Evolutionary conservation across 108 stramenopile species (phyloP).

Genomic region (Nitzschia sp.): DNA sequence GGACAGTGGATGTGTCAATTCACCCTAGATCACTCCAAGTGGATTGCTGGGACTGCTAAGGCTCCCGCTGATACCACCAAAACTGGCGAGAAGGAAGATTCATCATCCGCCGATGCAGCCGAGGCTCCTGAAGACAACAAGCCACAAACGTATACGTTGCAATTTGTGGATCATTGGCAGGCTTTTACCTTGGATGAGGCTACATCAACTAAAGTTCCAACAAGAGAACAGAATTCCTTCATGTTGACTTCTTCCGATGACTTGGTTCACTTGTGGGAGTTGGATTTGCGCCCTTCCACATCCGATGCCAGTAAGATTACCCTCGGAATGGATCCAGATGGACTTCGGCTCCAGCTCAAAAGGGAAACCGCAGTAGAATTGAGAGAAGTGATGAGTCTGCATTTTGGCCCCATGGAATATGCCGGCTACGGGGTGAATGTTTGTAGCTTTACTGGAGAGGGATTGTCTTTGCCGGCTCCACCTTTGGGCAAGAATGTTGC

Average conservation of each 20-base stretch:
- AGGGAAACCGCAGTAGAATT: constrained; percentile 13
- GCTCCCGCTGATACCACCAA: constrained; percentile 14
- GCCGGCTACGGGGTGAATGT: constrained; percentile 50
- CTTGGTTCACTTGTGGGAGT: constrained; percentile 76
- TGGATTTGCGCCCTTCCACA: constrained; percentile 1
- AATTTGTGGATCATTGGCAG: constrained; percentile 76
- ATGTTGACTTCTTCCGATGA: constrained; percentile 80
- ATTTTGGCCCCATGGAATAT: constrained; percentile 38
- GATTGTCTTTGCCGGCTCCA: constrained; percentile 37
- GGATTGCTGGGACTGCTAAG: background rate
- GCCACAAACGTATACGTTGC: constrained; percentile 79
- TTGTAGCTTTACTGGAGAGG: constrained; percentile 35
- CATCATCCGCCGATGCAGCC: constrained; percentile 2
- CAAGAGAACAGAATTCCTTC: constrained; percentile 31
- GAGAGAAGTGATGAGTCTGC: constrained; percentile 57
- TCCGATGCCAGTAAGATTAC: background rate
- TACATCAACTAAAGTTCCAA: constrained; percentile 1
- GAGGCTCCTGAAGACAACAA: constrained; percentile 41
- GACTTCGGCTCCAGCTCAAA: background rate
- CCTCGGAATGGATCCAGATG: constrained; percentile 16
- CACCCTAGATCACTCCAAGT: constrained; percentile 45
- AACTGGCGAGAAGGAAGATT: constrained; percentile 35
- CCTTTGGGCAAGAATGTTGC: constrained; percentile 21
- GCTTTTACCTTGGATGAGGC: constrained; percentile 17
- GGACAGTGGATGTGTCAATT: constrained; percentile 25